A percentile compares a stretch with the other conserved stretches of the same genome.
phyloP scores from a whole-genome alignment of 108 stramenopile genomes.

The Nitzschia inconspicua region DNA sequence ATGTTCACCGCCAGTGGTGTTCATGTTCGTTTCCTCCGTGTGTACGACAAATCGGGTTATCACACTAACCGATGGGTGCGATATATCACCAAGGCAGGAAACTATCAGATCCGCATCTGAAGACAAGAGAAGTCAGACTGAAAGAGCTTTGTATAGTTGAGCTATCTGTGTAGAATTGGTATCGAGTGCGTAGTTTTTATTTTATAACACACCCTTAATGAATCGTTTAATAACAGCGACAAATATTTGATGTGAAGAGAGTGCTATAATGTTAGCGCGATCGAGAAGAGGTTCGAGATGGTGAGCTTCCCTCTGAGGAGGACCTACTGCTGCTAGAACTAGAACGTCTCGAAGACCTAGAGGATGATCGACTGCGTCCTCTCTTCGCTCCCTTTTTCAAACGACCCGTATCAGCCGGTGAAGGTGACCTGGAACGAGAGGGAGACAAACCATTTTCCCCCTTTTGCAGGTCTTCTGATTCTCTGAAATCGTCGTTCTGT shows the following conservation, averaged over 20 bases:
- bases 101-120: conserved; percentile 96
- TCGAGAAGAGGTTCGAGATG: neutral
- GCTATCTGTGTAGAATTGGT: neutral
- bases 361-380: conserved; percentile 8
- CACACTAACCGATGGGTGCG: conserved; percentile 97
- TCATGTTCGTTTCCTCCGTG: conserved; percentile 95
- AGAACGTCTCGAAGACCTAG: conserved; percentile 13
- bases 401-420: neutral
- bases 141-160: neutral
- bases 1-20: conserved; percentile 98
- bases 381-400: neutral
- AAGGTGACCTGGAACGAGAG: conserved; percentile 12
- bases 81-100: conserved; percentile 97
- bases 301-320: conserved; percentile 6
- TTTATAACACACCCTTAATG: neutral
- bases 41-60: conserved; percentile 97
- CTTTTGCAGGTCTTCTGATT: neutral
- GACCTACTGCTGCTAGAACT: conserved; percentile 5
- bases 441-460: neutral
- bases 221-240: conserved; percentile 3
- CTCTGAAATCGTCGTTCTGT: neutral
- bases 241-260: too few species aligned
- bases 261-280: conserved; percentile 1
- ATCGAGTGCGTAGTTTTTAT: neutral
- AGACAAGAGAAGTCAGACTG: neutral